These are phyloP conservation scores for Saccharomycopsis sp. DNA, from an alignment of 805 yeast genomes.

Conservation along the genomic window DNA sequence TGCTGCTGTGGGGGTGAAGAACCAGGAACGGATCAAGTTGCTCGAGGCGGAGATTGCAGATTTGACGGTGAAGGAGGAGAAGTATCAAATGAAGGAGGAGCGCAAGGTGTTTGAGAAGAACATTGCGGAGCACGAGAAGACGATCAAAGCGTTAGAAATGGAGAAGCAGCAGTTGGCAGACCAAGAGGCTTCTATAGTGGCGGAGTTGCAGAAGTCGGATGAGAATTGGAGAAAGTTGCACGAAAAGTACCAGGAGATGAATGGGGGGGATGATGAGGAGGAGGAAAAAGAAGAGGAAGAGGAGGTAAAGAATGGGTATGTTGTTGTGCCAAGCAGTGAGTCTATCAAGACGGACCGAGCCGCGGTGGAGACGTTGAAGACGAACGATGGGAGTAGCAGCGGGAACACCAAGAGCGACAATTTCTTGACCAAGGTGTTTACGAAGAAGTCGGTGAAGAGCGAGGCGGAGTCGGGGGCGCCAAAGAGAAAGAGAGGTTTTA, in stretches of 20 bases:
- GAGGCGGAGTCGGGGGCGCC: not conserved
- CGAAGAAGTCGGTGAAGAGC: not conserved
- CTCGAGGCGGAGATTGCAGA: constrained; percentile 16
- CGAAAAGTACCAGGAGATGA: constrained; percentile 8
- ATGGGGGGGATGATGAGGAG: constrained; percentile 6
- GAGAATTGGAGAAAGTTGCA: constrained; percentile 12
- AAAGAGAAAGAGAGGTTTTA: constrained; percentile 11
- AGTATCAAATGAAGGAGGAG: constrained; percentile 8
- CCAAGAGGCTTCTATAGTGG: constrained; percentile 10
- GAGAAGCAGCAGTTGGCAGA: constrained; percentile 13
- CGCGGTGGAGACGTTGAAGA: too few relatives aligned
- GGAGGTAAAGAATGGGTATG: not conserved
- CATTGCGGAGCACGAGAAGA: constrained; percentile 15
- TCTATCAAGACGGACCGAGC: too few relatives aligned
- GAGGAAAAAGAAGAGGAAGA: constrained; percentile 2
- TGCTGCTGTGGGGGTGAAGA: constrained; percentile 9
- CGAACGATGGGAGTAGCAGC: not conserved
- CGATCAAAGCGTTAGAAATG: constrained; percentile 12
- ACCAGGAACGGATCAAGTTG: constrained; percentile 13
- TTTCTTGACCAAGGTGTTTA: constrained; percentile 7
- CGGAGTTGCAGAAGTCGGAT: constrained; percentile 14
- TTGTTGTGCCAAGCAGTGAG: too few relatives aligned
- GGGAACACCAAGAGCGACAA: not conserved
- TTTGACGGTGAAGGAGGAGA: constrained; percentile 10
- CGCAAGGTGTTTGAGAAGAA: constrained; percentile 8